Evolutionary conservation across 495 filamentous ascomycete genomes (phyloP).

Genomic region (Pyrenula massariospora): DNA sequence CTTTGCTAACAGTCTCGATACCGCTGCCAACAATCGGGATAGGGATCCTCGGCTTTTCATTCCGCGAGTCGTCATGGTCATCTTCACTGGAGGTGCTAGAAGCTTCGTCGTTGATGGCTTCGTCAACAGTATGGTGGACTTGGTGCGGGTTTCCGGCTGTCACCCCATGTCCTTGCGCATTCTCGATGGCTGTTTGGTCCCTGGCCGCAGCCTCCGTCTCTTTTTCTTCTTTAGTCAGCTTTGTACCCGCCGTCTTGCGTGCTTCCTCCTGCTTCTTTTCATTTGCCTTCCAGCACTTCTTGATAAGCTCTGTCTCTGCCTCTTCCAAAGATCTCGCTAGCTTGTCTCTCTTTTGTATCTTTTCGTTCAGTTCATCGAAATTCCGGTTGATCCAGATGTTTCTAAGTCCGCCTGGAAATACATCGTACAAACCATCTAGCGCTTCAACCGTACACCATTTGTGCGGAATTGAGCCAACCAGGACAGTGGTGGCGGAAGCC

Average conservation of each 20-base stretch:
- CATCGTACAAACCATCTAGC: conserved; percentile 78
- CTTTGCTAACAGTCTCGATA: conserved; percentile 41
- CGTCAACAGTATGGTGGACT: conserved; percentile 57
- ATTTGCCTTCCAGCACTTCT: conserved; percentile 64
- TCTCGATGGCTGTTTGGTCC: conserved; percentile 44
- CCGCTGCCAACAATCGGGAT: conserved; percentile 32
- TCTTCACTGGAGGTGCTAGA: conserved; percentile 13
- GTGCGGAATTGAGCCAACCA: conserved; percentile 78
- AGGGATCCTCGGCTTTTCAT: conserved; percentile 14
- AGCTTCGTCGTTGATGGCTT: conserved; percentile 45
- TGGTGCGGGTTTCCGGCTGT: conserved; percentile 79
- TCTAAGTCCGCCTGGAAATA: conserved; percentile 89
- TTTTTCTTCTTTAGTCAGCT: conserved; percentile 36
- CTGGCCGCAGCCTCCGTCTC: conserved; percentile 19
- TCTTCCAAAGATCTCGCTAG: conserved; percentile 64
- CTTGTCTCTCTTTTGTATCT: conserved; percentile 63
- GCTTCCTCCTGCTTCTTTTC: conserved; percentile 51
- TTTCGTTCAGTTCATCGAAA: conserved; percentile 75
- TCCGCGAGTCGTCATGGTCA: conserved; percentile 5
- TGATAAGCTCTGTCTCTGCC: conserved; percentile 78
- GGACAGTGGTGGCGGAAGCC: conserved; percentile 91
- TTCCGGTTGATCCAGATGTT: conserved; percentile 97
- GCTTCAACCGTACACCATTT: conserved; percentile 80
- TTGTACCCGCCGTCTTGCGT: conserved; percentile 47
- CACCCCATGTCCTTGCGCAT: conserved; percentile 58